Conservation (phyloP, 2,329 filamentous ascomycete species). For the Cladorrhinum sp. region DNA sequence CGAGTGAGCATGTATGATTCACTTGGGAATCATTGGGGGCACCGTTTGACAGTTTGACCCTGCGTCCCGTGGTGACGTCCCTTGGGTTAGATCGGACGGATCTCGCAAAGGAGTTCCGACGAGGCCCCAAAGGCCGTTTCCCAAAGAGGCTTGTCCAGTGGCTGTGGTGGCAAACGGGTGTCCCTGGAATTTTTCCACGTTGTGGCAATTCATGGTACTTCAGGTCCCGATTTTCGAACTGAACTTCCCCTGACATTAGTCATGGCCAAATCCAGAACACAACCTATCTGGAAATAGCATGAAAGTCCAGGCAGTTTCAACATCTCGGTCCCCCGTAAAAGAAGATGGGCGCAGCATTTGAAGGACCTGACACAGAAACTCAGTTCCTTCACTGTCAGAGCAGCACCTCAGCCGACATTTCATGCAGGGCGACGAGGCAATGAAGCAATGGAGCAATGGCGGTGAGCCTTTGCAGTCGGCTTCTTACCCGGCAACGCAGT, state of each 20-base stretch:
- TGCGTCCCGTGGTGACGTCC: not conserved
- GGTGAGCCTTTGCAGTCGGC: slow-evolving; percentile 13
- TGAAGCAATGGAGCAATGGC: slow-evolving; percentile 7
- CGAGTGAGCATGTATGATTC: not conserved
- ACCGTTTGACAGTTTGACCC: not conserved
- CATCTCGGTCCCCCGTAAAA: not conserved
- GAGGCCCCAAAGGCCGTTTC: not conserved
- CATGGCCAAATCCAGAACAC: not conserved
- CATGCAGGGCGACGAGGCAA: slow-evolving; percentile 12
- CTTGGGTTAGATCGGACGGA: slow-evolving; percentile 1
- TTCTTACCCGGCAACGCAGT: slow-evolving; percentile 14
- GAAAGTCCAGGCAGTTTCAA: not conserved
- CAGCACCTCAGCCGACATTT: slow-evolving; percentile 8
- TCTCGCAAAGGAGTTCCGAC: not conserved
- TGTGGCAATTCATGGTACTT: slow-evolving; percentile 19
- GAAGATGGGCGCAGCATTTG: not conserved
- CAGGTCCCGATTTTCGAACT: not conserved
- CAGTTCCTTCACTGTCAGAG: not conserved
- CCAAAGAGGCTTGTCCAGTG: slow-evolving; percentile 10
- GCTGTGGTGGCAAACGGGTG: slow-evolving; percentile 17
- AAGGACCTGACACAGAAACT: not conserved
- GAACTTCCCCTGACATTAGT: not conserved
- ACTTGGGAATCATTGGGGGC: not conserved
- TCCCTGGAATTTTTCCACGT: slow-evolving; percentile 10
- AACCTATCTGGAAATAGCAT: not conserved